Base-by-base conservation (phyloP, 176 grass and related monocot genomes). In the Calamus simplicifolius region DNA sequence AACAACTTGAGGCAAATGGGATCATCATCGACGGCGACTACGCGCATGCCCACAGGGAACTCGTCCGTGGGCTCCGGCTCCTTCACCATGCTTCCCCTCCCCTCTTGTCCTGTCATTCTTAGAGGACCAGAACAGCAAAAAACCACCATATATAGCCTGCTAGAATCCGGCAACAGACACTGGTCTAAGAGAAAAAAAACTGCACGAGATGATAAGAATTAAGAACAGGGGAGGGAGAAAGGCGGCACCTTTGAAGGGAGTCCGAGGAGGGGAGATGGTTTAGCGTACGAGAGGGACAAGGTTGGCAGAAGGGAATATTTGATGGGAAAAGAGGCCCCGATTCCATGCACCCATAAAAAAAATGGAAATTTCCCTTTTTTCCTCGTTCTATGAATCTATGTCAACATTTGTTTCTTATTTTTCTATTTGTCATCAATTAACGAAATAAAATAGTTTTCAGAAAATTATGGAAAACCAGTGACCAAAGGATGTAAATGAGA, bases 11-110 rank as follows among this genome's bases (percentile, higher is more conserved):
- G 68, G 68, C 56, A 71, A 29, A 4, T 71, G 56, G 56, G 68
- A 51, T 71, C 68, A 48, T 71, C 57, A 26, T 71, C 68, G 23
- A 71, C 57, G 56, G 68, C 68, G 16, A 71, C 23, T 16, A 71
- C 25, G 6, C 68, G 68, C 56, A 71, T 29, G 43, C 68, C 56
- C 16, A 52, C 48, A 3, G 68, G 68, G 56, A 71, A 71, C 68
- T 71, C 35, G 6, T 71, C 48, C 17, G 35, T 27, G 38, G n/a
- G 4, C 23, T 18, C 38, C 19, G 6, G 13, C 19, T 25, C 19
- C 61, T 63, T 63, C 61, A 15, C 38, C 61, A 57, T 50, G 48
- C 68, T 51, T 25, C 43, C 55, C 17, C 38, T 63, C 50, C 50
- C 62, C 50, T 73, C 70, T 59, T 73, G 59, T 3, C 54, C 49